Evolutionary conservation across 768 basidiomycete genomes (phyloP).

Genomic region (Tremella mesenterica): DNA sequence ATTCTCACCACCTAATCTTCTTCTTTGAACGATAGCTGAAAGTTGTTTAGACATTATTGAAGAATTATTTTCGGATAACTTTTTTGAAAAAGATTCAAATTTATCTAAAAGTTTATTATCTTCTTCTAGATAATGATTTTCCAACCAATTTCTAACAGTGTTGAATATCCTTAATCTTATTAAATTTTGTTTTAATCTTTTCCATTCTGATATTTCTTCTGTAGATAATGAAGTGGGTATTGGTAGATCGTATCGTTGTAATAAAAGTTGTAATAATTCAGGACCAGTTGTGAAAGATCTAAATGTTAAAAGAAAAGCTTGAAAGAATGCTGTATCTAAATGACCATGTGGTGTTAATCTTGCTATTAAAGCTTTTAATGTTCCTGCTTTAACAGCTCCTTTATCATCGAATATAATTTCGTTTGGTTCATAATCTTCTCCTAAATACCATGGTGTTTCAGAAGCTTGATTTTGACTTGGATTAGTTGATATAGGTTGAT

Average conservation of each 20-base stretch:
- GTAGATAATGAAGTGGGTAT: constrained; percentile 60
- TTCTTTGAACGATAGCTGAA: constrained; percentile 63
- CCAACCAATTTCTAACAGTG: constrained; percentile 79
- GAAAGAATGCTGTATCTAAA: constrained; percentile 69
- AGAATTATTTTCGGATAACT: constrained; percentile 50
- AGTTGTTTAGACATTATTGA: constrained; percentile 62
- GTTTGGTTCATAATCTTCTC: constrained; percentile 63
- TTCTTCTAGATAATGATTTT: constrained; percentile 67
- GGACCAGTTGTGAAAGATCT: constrained; percentile 82
- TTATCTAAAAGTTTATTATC: constrained; percentile 70
- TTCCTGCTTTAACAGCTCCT: constrained; percentile 75
- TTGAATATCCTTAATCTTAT: constrained; percentile 86
- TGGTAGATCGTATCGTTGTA: constrained; percentile 67
- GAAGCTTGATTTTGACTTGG: background rate
- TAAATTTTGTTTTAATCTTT: constrained; percentile 70
- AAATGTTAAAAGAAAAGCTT: constrained; percentile 91
- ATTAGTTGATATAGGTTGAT: background rate
- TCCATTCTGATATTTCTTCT: constrained; percentile 68
- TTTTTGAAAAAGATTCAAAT: constrained; percentile 65
- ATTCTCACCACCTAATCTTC: constrained; percentile 55
- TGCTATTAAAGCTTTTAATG: constrained; percentile 74
- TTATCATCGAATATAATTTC: constrained; percentile 83
- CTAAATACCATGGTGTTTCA: constrained; percentile 69
- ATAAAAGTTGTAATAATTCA: constrained; percentile 71
- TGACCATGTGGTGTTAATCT: constrained; percentile 84